Evolutionary conservation across 75 land plant species (phyloP), one percentile per base, ranked within the genome.

Genomic region (Pseudotsuga menziesii): DNA sequence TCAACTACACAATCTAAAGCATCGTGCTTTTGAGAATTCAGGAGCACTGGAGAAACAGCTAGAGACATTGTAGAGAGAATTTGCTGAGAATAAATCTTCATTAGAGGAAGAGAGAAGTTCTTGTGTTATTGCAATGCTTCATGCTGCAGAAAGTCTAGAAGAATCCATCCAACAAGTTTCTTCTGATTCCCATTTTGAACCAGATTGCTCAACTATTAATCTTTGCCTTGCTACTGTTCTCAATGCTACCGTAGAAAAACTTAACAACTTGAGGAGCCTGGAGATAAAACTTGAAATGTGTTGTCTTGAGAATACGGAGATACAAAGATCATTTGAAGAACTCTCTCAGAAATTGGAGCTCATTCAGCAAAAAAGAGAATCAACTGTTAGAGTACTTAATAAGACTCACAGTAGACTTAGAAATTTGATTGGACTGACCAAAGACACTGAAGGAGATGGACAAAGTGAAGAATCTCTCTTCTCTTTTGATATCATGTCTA

Each of bases 111-210:
- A 86, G 19, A 82, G 63, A 77, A 62, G 73, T 1, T 79, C 75
- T 41, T 19, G 22, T n/a, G 27, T 74, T 48, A 22, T 61, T 55
- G 66, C 59, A 27, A 61, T 87, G 80, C 52, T 64, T 78, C 56
- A 73, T 54, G 77, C 75, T 58, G 75, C 85, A 64, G 74, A 57
- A 26, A 88, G 69, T 74, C 90, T 91, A 72, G 77, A 79, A 11
- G 55, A 56, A 62, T 76, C 23, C 23, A 64, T 60, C 36, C 70
- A 78, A 13, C 26, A 58, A 20, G 22, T 73, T 41, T 4, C 61
- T 3, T 17, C 3, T 3, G 11, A 76, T 19, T 52, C 26, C 56
- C 26, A 35, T 48, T 23, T 32, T 20, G 58, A 54, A 55, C 54
- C 73, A 54, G 35, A 54, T 64, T 59, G n/a, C 12, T 41, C 72